Evolutionary conservation across 176 grass and related monocot species (phyloP).

Genomic region (Panicum miliaceum): DNA sequence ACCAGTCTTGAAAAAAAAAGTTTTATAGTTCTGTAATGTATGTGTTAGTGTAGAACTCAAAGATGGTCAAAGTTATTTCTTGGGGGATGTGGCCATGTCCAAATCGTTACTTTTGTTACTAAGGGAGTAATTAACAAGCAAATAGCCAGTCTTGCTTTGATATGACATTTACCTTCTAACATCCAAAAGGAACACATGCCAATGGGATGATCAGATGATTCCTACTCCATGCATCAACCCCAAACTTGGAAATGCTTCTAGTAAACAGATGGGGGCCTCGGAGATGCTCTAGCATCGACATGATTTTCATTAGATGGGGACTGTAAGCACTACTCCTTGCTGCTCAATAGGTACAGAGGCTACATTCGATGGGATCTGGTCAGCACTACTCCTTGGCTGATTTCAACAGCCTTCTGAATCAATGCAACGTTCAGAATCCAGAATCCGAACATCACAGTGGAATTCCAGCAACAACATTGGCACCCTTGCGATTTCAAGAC

Average conservation of each 20-base stretch:
- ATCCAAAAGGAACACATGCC: neutral
- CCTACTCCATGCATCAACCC: neutral
- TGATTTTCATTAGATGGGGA: slow-evolving; percentile 1
- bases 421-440: neutral
- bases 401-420: neutral
- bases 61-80: neutral
- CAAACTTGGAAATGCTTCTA: neutral
- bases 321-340: neutral
- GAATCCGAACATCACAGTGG: neutral
- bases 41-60: neutral
- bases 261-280: neutral
- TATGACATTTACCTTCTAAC: slow-evolving; percentile 7
- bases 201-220: neutral
- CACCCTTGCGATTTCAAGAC: neutral
- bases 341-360: neutral
- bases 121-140: neutral
- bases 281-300: neutral
- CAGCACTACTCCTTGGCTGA: neutral
- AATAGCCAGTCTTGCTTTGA: neutral
- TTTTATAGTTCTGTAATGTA: neutral
- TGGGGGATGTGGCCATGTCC: neutral
- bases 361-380: slow-evolving; percentile 5
- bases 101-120: neutral
- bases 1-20: neutral
- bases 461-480: neutral